Base-by-base conservation (phyloP, 2,329 filamentous ascomycete genomes). In the Cyphellophora attinorum region DNA sequence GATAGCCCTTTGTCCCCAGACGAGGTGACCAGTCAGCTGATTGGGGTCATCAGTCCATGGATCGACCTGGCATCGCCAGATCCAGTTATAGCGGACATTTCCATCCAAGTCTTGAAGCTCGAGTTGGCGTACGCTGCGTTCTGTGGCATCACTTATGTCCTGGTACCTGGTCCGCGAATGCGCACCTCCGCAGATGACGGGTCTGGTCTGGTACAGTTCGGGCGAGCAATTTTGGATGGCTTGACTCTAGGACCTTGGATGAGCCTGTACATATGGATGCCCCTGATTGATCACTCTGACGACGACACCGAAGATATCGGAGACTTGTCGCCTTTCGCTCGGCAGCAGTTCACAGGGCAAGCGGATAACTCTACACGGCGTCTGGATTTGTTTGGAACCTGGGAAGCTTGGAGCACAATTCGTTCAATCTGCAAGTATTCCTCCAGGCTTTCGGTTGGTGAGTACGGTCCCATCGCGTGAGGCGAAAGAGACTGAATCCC, bases 41-140 rank as follows among this genome's bases (percentile, higher is more conserved):
- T 93, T 31, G 84, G 78, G 11, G 79, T 81, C 38, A 76, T 77
- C n/a, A 94, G 86, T 57, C 74, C 85, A 5, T 96, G 89, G 89
- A 89, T 94, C 46, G 88, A 96, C 54, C 64, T 96, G 10, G 81
- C 79, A 50, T 93, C 88, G 2, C 63, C 77, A 2, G 81, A 95
- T 56, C 83, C 86, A 5, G 60, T 89, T 42, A 79, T 96, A 43
- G 78, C 85, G 5, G 84, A 83, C 55, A 72, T 96, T 39, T 95
- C 89, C 21, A 77, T 84, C 29, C 89, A 95, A 60, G 82, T 93
- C 5, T 67, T 98, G 44, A 86, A 86, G 54, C 70, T 94, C 25
- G 91, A 98, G 56, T 73, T 96, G 31, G 83, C 85, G 31, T 98
- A 95, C 61, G 91, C 93, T 44, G 88, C 85, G 43, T 98, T 96